Evolutionary conservation across 2,329 filamentous ascomycete genomes (phyloP), one percentile per base, ranked within the genome.

Genomic region (Aspergillus pseudonomiae): DNA sequence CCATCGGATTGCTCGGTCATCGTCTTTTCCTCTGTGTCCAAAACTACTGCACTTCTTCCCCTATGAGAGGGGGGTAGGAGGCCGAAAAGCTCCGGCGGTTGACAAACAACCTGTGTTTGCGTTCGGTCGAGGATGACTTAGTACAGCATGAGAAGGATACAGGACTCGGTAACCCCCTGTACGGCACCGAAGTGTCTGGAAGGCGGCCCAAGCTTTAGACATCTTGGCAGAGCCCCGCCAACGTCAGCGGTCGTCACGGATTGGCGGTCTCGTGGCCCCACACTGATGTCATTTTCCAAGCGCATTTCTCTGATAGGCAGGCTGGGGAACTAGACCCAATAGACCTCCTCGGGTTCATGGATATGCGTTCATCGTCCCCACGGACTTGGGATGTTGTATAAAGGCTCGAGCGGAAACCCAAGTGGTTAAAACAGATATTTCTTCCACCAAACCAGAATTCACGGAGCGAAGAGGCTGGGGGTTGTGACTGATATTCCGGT

Each of bases 221-320:
- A 28, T 60, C 62, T 63, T 64, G 64, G 63, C 63, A 64, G 21
- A 16, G 24, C 55, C 56, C 62, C 62, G 55, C 59, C 48, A 58
- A 65, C 65, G 65, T 67, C 65, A 67, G 63, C 63, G 63, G 65
- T 63, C 57, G 46, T 24, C 58, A 60, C 52, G 30, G 55, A 67
- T 67, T 67, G 63, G 65, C 63, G 61, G 60, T 52, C 36, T 43
- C 10, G 3, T 34, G 2, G 34, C 36, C 59, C 60, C 63, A 24
- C 60, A 16, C 43, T 65, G 63, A 67, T 65, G 63, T 67, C 65
- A 67, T 57, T 26, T 14, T 3, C 3, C 0, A 14, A 16, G 14
- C 12, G 16, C 16, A 7, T 5, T 10, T 11, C 48, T 45, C 41
- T 62, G 48, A 64, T 63, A 56, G 56, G 59, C 30, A 6, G 21